Percentiles rank a stretch among this genome's conserved stretches.
Conservation (phyloP, 179 eudicot genomes). For the Silene vulgaris region DNA sequence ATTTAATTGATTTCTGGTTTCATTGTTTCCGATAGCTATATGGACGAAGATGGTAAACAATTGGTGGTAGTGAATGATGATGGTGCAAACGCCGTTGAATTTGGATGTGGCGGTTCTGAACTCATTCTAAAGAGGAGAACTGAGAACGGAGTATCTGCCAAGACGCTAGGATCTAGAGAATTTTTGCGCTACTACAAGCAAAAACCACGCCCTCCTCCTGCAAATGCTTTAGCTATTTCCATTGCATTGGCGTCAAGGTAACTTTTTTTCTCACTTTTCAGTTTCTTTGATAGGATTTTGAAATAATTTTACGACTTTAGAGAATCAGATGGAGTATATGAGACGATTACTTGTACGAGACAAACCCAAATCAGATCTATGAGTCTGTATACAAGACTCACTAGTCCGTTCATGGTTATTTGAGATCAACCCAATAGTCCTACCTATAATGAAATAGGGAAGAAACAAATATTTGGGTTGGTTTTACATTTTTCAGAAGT, state of each 20-base stretch:
- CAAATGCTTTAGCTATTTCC: conserved; percentile 44
- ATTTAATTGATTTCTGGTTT: conserved; percentile 8
- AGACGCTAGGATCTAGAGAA: conserved; percentile 78
- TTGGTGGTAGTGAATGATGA: conserved; percentile 55
- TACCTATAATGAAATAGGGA: neutral
- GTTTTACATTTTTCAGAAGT: neutral
- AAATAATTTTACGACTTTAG: no score
- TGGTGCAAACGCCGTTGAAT: conserved; percentile 44
- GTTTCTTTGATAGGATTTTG: neutral
- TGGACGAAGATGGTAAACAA: conserved; percentile 71
- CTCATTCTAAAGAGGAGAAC: conserved; percentile 62
- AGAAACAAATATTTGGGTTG: neutral
- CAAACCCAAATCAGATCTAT: no score
- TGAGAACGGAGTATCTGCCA: conserved; percentile 40
- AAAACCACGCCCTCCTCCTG: conserved; percentile 76
- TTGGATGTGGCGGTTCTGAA: conserved; percentile 82
- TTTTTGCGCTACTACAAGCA: conserved; percentile 84
- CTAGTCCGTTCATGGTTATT: neutral
- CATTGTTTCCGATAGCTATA: conserved; percentile 42
- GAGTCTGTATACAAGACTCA: neutral
- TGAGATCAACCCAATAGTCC: no score
- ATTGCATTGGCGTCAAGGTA: conserved; percentile 81
- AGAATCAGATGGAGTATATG: no score
- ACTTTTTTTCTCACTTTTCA: neutral
- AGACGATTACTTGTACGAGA: no score